Conservation (phyloP, 2,329 filamentous ascomycete genomes). For the Colletotrichum somersetense region DNA sequence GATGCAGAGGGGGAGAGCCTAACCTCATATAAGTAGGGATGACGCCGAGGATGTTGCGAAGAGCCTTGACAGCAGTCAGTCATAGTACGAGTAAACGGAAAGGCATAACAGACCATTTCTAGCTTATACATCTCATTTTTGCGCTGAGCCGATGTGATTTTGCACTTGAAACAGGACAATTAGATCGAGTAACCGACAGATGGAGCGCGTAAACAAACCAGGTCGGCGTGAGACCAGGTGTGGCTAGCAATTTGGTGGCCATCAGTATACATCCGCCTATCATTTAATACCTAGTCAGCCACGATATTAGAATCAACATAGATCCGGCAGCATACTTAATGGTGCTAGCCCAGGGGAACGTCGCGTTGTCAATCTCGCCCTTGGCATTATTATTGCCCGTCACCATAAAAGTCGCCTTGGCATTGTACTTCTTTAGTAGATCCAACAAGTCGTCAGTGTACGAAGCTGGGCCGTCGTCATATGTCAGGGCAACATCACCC, state of each 20-base stretch:
- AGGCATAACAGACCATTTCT: conserved; percentile 23
- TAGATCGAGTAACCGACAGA: conserved; percentile 43
- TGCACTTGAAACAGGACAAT: conserved; percentile 45
- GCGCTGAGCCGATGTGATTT: conserved; percentile 51
- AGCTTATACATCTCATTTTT: conserved; percentile 50
- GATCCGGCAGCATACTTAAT: conserved; percentile 48
- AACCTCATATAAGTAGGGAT: conserved; percentile 65
- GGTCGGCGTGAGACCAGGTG: conserved; percentile 59
- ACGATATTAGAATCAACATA: not conserved
- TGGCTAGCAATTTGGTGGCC: conserved; percentile 59
- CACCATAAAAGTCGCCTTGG: conserved; percentile 58
- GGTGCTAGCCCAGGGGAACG: conserved; percentile 52
- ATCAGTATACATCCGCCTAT: conserved; percentile 53
- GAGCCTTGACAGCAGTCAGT: conserved; percentile 60
- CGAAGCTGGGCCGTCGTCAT: conserved; percentile 60
- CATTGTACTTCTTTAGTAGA: conserved; percentile 48
- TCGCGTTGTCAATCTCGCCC: conserved; percentile 58
- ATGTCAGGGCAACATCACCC: conserved; percentile 58
- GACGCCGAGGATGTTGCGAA: conserved; percentile 66
- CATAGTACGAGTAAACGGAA: conserved; percentile 46
- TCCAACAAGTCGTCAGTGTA: conserved; percentile 59
- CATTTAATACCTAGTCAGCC: not conserved
- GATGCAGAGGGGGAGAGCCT: not conserved
- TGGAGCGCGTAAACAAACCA: conserved; percentile 43
- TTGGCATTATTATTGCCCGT: conserved; percentile 60